phyloP scores from a whole-genome alignment of 192 early-diverging fungal species.

The Backusella circina region DNA sequence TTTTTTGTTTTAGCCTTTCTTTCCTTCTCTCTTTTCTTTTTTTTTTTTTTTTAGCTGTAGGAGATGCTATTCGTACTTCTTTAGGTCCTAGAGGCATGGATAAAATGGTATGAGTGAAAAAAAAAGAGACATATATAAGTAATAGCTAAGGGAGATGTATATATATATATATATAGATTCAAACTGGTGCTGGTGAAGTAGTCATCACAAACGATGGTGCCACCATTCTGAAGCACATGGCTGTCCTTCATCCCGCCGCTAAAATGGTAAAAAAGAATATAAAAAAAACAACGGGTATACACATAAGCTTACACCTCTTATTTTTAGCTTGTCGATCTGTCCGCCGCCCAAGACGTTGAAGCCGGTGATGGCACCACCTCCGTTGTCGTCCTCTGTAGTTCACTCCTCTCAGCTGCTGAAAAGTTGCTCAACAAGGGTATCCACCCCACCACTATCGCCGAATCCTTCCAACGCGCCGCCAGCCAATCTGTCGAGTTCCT shows the following conservation, averaged over 20 bases:
- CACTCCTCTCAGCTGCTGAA: constrained; percentile 82
- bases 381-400: constrained; percentile 94
- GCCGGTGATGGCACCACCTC: constrained; percentile 99
- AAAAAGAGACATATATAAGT: not conserved
- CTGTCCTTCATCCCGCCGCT: constrained; percentile 96
- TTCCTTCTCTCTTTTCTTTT: too few species aligned
- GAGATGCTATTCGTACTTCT: constrained; percentile 95
- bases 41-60: constrained; percentile 66
- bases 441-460: constrained; percentile 98
- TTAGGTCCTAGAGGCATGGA: constrained; percentile 98
- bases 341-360: constrained; percentile 98
- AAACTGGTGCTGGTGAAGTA: constrained; percentile 87
- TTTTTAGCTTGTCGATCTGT: constrained; percentile 89
- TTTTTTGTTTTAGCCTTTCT: too few species aligned
- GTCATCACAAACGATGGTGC: constrained; percentile 99
- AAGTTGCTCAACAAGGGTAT: constrained; percentile 94
- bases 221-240: constrained; percentile 98
- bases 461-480: constrained; percentile 90
- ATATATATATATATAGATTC: constrained; percentile 74
- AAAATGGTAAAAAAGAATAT: constrained; percentile 87
- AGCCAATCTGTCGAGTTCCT: constrained; percentile 83
- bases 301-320: not conserved
- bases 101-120: constrained; percentile 77
- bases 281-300: not conserved
- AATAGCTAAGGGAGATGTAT: too few species aligned